These are phyloP conservation scores for Atkinsonella texensis DNA, from an alignment of 2,329 filamentous ascomycete species.

Conservation along the genomic window DNA sequence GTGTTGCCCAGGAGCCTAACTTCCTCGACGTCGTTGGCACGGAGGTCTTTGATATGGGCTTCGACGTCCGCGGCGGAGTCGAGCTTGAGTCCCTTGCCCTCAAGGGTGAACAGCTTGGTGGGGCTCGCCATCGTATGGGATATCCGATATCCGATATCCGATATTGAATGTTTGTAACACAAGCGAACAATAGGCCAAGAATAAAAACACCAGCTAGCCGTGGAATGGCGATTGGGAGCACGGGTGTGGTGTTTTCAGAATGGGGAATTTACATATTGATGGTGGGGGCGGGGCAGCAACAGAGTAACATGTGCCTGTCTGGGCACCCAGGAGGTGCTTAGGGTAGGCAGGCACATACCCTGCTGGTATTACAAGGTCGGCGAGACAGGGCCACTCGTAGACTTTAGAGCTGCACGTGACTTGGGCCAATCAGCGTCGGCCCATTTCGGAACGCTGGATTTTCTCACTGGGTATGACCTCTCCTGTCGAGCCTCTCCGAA, in stretches of 20 bases:
- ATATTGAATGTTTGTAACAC: background rate
- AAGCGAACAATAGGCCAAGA: constrained; percentile 1
- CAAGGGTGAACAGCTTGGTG: constrained; percentile 70
- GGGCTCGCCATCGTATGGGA: constrained; percentile 16
- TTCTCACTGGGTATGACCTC: constrained; percentile 25
- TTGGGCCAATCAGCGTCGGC: constrained; percentile 27
- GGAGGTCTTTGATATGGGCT: constrained; percentile 65
- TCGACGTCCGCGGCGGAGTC: constrained; percentile 80
- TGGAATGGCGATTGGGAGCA: background rate
- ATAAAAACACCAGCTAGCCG: constrained; percentile 1
- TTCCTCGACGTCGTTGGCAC: constrained; percentile 68
- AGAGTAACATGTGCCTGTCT: background rate
- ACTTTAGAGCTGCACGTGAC: constrained; percentile 21
- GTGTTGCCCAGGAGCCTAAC: constrained; percentile 85
- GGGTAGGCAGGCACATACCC: constrained; percentile 1
- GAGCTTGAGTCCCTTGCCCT: constrained; percentile 86
- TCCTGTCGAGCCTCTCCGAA: constrained; percentile 27
- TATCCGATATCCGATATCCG: constrained; percentile 9
- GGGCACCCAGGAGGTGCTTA: constrained; percentile 3
- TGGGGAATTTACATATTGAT: constrained; percentile 5
- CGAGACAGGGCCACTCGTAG: no score
- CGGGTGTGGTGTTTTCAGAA: background rate
- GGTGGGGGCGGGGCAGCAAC: constrained; percentile 19
- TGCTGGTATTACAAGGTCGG: no score
- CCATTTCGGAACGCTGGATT: constrained; percentile 32